Base-by-base conservation (phyloP, 805 yeast species). In the Hanseniaspora lindneri region DNA sequence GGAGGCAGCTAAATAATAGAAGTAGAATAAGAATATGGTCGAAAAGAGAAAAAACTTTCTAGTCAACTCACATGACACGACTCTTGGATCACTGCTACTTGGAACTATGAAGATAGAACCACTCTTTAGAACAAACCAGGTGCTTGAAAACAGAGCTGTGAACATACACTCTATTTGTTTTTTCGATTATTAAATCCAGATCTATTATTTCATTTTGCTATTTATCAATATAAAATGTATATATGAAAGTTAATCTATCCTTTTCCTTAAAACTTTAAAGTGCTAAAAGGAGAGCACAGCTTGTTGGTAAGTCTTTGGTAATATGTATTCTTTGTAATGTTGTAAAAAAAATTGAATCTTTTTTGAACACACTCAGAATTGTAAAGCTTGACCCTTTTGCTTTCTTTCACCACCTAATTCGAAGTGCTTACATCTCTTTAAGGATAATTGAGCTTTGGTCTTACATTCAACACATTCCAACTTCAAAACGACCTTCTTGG, bases 321-420 rank as follows among this genome's bases (percentile, higher is more conserved):
- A 36, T 20, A 21, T 11, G 14, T 20, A 21, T 25, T 16, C 32
- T 24, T 25, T 25, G 32, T 39, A n/a, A 35, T 20, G 39, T 21
- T 35, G 29, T 21, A 32, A 32, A 46, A 32, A 36, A 20, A 39
- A 14, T 30, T n/a, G 34, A 29, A 27, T 21, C 23, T 36, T 11
- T 23, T 44, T 44, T 36, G 36, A 40, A 27, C 35, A 30, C 59
- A 62, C 73, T 83, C 83, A 92, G 76, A 92, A 92, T 80, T 92
- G 98, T 75, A 92, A 82, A 74, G 98, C 98, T 77, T 86, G 96
- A 75, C 98, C 99, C 87, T 92, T 92, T 79, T 92, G 96, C 79
- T 92, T 92, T 85, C 84, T 92, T 81, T 92, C 98, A 80, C 99
- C 98, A 82, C 98, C 98, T 71, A 92, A 87, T 80, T 92, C 99